Evolutionary conservation across 2,329 filamentous ascomycete genomes (phyloP).

Genomic region (Colletotrichum lindemuthianum): DNA sequence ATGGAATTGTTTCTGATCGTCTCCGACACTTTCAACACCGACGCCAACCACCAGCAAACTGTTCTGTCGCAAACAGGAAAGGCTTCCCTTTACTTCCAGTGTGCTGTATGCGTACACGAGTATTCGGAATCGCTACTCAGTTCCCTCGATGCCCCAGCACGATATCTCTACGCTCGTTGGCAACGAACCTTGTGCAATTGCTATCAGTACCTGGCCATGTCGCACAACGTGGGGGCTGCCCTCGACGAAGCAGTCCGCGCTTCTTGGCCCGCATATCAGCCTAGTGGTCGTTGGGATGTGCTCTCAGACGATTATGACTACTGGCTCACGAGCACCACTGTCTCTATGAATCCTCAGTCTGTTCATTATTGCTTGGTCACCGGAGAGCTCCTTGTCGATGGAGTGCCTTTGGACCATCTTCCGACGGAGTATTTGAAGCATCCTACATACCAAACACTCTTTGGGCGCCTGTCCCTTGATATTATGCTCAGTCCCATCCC

Average conservation of each 20-base stretch:
- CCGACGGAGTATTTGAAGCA: slow-evolving; percentile 56
- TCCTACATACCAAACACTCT: slow-evolving; percentile 52
- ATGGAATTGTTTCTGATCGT: slow-evolving; percentile 55
- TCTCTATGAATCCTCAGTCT: slow-evolving; percentile 21
- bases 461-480: slow-evolving; percentile 54
- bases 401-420: slow-evolving; percentile 57
- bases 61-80: slow-evolving; percentile 39
- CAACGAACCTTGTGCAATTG: background rate
- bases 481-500: slow-evolving; percentile 50
- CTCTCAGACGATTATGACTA: background rate
- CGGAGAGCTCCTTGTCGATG: slow-evolving; percentile 63
- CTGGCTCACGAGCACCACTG: slow-evolving; percentile 8
- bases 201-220: background rate
- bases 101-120: slow-evolving; percentile 50
- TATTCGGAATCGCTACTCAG: background rate
- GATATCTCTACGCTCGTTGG: slow-evolving; percentile 5
- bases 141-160: background rate
- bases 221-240: background rate
- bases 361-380: slow-evolving; percentile 62
- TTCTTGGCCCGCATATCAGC: background rate
- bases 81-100: slow-evolving; percentile 47
- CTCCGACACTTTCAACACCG: slow-evolving; percentile 55
- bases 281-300: background rate
- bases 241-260: background rate
- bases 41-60: slow-evolving; percentile 42